Conservation (phyloP, 2,329 filamentous ascomycete species). For the Ploettnerulaceae sp. region DNA sequence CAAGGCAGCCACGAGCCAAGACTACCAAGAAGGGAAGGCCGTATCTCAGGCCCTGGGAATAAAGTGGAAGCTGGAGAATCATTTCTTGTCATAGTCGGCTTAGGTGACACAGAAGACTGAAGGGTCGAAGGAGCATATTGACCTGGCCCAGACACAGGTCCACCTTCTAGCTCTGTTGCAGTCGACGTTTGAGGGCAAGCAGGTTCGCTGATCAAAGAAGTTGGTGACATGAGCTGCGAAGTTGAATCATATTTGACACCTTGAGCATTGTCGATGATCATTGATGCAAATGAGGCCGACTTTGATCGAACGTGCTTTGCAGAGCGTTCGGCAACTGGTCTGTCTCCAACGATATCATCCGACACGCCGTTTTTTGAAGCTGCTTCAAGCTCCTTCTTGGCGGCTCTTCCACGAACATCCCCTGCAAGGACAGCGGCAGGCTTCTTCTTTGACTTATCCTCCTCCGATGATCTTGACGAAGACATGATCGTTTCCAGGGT, state of each 20-base stretch:
- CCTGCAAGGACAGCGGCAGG: constrained; percentile 52
- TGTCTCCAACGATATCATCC: constrained; percentile 15
- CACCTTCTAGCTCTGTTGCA: constrained; percentile 28
- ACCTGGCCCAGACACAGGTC: constrained; percentile 16
- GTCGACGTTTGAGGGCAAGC: constrained; percentile 54
- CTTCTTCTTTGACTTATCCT: constrained; percentile 53
- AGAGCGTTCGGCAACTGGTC: constrained; percentile 18
- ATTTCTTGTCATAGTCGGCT: constrained; percentile 25
- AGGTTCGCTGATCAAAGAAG: constrained; percentile 48
- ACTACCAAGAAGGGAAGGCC: constrained; percentile 26
- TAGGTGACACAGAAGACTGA: constrained; percentile 22
- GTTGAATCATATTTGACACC: constrained; percentile 31
- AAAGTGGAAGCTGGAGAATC: constrained; percentile 29
- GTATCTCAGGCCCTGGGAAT: constrained; percentile 15
- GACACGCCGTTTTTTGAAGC: constrained; percentile 6
- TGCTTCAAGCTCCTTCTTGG: constrained; percentile 32
- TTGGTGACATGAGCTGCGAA: constrained; percentile 36
- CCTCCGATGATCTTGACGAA: constrained; percentile 58
- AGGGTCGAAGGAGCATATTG: constrained; percentile 18
- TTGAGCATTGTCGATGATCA: constrained; percentile 40
- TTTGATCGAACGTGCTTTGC: constrained; percentile 34
- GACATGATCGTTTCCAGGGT: constrained; percentile 64
- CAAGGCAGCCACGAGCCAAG: constrained; percentile 33
- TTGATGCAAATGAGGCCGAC: constrained; percentile 42
- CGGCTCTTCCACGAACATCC: constrained; percentile 47